Evolutionary conservation across 164 flowering plant species (phyloP).

Genomic region (Vitis amurensis): DNA sequence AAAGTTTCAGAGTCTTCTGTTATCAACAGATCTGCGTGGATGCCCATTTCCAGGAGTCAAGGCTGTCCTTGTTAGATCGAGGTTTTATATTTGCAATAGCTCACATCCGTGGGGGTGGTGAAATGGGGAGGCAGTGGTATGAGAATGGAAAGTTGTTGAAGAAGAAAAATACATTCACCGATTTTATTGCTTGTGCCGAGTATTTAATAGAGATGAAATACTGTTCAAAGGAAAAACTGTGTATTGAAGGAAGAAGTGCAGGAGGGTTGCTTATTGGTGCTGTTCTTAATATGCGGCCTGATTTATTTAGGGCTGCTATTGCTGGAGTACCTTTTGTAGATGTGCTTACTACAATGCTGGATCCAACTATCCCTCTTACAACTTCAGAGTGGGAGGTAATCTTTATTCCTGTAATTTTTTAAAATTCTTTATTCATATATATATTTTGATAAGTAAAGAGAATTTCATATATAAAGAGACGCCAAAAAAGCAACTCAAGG

Average conservation of each 20-base stretch:
- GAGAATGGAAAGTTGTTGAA: slow-evolving; percentile 83
- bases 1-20: slow-evolving; percentile 2
- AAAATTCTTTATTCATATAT: too few species aligned
- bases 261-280: slow-evolving; percentile 97
- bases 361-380: slow-evolving; percentile 68
- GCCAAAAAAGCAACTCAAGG: too few species aligned
- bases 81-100: slow-evolving; percentile 86
- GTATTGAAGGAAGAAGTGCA: slow-evolving; percentile 93
- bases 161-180: slow-evolving; percentile 89
- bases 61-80: slow-evolving; percentile 81
- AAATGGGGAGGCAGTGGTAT: slow-evolving; percentile 99
- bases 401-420: not conserved
- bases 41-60: slow-evolving; percentile 68
- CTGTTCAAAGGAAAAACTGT: slow-evolving; percentile 74
- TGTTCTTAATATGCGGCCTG: slow-evolving; percentile 92
- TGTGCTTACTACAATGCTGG: slow-evolving; percentile 94
- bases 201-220: slow-evolving; percentile 69
- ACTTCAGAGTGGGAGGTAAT: slow-evolving; percentile 71
- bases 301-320: slow-evolving; percentile 83
- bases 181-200: slow-evolving; percentile 84
- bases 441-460: too few species aligned
- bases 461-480: too few species aligned
- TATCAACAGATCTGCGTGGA: slow-evolving; percentile 63
- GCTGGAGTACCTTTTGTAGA: slow-evolving; percentile 96
- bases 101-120: slow-evolving; percentile 97